Percentiles rank a stretch among this genome's conserved stretches.
Evolutionary conservation across 2,329 filamentous ascomycete genomes (phyloP).

Genomic region (Pyrenochaeta sp.): DNA sequence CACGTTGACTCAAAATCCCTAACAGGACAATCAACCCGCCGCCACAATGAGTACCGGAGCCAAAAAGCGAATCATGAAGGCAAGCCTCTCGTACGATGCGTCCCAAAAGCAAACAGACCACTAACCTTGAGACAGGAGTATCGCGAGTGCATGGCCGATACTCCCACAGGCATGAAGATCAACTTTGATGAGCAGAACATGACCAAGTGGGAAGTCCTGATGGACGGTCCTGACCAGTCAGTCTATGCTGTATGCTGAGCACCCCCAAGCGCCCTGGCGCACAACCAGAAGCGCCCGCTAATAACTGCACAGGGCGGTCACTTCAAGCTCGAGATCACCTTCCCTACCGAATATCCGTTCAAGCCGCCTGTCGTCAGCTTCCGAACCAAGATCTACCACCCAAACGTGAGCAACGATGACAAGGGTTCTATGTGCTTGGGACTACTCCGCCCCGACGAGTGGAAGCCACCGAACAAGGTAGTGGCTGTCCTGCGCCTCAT

Average conservation of each 20-base stretch:
- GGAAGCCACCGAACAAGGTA: slow-evolving; percentile 88
- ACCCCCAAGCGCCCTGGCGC: slow-evolving; percentile 4
- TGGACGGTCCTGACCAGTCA: slow-evolving; percentile 72
- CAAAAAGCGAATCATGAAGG: slow-evolving; percentile 59
- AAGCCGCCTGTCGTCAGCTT: slow-evolving; percentile 84
- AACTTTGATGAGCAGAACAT: slow-evolving; percentile 69
- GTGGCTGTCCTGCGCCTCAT: slow-evolving; percentile 79
- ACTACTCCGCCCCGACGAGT: slow-evolving; percentile 83
- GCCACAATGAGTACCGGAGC: slow-evolving; percentile 47
- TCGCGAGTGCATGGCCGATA: slow-evolving; percentile 46
- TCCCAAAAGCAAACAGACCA: slow-evolving; percentile 8
- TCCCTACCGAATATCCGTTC: slow-evolving; percentile 88
- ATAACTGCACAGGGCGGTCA: slow-evolving; percentile 65
- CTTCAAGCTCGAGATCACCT: slow-evolving; percentile 76
- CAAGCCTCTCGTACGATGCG: slow-evolving; percentile 19
- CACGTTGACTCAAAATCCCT: slow-evolving; percentile 10
- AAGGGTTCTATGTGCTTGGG: slow-evolving; percentile 86
- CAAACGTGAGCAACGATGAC: slow-evolving; percentile 89
- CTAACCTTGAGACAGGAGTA: slow-evolving; percentile 42
- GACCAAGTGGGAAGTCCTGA: slow-evolving; percentile 72
- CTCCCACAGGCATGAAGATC: slow-evolving; percentile 49
- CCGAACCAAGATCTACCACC: slow-evolving; percentile 92
- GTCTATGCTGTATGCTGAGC: slow-evolving; percentile 66
- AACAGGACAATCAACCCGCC: slow-evolving; percentile 14
- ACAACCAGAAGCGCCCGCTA: slow-evolving; percentile 6